Evolutionary conservation across 108 stramenopile genomes (phyloP), one percentile per base, ranked within the genome.

Genomic region (Seminavis robusta): DNA sequence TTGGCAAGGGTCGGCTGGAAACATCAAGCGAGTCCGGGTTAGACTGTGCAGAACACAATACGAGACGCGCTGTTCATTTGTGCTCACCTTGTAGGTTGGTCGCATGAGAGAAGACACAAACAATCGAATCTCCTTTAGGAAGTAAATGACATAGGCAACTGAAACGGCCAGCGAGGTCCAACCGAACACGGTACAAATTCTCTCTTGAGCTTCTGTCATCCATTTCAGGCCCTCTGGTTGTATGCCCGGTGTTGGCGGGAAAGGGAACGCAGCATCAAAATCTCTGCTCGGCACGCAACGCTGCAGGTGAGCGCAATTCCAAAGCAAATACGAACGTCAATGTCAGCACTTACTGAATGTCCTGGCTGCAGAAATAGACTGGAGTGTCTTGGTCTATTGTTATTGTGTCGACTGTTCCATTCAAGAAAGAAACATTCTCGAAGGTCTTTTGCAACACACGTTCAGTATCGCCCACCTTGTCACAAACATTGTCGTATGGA

Each of bases 401-500:
- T 8, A 81, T 42, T 32, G 13, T 53, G 4, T 5, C 36, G 70
- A 11, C 15, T 49, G 4, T 7, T 5, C 24, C 7, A 15, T 49
- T 9, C 9, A 49, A 27, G 6, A 26, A 5, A 8, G 24, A 8
- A 7, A 49, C 48, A 26, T 49, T 49, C 4, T 28, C 3, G 21
- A 28, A 49, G n/a, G 7, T 26, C 24, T 6, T 27, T 6, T 26
- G 48, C 10, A 28, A 8, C n/a, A 29, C 29, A 8, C 15, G 24
- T 26, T 4, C 24, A 7, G 9, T 15, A 8, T 3, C 26, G 48
- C 29, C 15, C 8, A 20, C 8, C 24, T 21, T 76, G 37, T 57
- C 38, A 39, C 86, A 87, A 15, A 87, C 29, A 43, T 81, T 74
- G 44, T 84, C 79, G 60, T 66, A 88, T 0, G 87, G 83, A 29